phyloP scores from a whole-genome alignment of 2,329 filamentous ascomycete genomes.

The Sordariomycetes sp. region DNA sequence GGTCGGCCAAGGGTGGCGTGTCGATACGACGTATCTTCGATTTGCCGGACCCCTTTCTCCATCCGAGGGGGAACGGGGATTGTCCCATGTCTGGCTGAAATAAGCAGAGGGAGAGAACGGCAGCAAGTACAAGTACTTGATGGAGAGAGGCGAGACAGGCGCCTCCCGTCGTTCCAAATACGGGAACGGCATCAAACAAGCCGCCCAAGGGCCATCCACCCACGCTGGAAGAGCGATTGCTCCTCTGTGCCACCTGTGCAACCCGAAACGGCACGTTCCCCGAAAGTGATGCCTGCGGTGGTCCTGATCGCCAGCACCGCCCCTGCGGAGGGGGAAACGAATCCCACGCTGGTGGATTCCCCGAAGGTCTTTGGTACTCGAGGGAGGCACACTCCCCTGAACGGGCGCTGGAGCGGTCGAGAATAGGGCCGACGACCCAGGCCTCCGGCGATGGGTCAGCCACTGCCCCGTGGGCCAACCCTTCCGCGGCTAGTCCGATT shows the following conservation, averaged over 20 bases:
- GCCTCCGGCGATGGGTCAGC: background rate
- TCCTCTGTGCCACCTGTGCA: background rate
- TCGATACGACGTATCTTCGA: background rate
- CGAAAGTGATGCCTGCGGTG: background rate
- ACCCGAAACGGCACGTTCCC: background rate
- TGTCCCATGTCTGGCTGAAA: background rate
- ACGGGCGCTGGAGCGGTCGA: background rate
- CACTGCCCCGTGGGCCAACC: background rate
- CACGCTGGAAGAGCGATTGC: background rate
- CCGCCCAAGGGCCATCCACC: background rate
- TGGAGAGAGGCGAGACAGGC: background rate
- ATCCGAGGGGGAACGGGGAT: background rate
- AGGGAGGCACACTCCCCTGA: background rate
- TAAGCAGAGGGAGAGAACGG: background rate
- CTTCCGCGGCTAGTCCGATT: background rate
- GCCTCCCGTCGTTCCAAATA: no score
- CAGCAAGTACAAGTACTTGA: background rate
- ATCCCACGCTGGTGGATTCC: background rate
- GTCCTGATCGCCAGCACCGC: background rate
- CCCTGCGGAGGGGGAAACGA: background rate
- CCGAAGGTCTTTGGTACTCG: background rate
- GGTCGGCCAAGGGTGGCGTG: background rate
- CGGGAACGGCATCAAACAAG: background rate
- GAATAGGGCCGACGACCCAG: background rate
- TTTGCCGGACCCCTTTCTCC: background rate